These are phyloP conservation scores for Pseudonitzschia pungens DNA, from an alignment of 108 stramenopile genomes.

Conservation along the genomic window DNA sequence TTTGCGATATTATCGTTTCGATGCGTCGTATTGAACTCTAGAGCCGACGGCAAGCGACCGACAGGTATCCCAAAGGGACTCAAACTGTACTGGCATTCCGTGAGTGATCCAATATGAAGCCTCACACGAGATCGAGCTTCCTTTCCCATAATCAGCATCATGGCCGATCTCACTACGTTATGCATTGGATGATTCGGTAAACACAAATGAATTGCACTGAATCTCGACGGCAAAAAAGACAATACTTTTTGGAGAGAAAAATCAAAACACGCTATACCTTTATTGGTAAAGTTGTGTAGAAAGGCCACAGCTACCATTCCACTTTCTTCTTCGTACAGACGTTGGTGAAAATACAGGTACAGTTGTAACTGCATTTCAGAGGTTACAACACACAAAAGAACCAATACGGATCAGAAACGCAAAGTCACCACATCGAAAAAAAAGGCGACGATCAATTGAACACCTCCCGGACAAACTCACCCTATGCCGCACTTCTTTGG, in stretches of 20 bases:
- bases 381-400: not conserved
- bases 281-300: constrained; percentile 5
- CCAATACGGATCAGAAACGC: not conserved
- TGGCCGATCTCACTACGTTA: not conserved
- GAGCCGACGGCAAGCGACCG: not conserved
- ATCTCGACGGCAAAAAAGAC: not conserved
- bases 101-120: not conserved
- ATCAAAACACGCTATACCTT: too few relatives aligned
- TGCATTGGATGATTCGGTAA: not conserved
- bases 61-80: constrained; percentile 10
- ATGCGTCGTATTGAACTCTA: not conserved
- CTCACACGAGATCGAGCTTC: not conserved
- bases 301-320: constrained; percentile 3
- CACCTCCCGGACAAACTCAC: not conserved
- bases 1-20: constrained; percentile 1
- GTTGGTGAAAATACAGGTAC: not conserved
- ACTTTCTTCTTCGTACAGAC: not conserved
- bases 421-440: not conserved
- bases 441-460: not conserved
- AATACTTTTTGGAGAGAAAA: too few relatives aligned
- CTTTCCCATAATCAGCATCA: not conserved
- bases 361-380: not conserved
- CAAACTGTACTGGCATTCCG: constrained; percentile 4
- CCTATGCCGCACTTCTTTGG: not conserved
- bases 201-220: constrained; percentile 2